Evolutionary conservation across 768 basidiomycete species (phyloP), one percentile per base, ranked within the genome.

Genomic region (Rhizopogon vinicolor): DNA sequence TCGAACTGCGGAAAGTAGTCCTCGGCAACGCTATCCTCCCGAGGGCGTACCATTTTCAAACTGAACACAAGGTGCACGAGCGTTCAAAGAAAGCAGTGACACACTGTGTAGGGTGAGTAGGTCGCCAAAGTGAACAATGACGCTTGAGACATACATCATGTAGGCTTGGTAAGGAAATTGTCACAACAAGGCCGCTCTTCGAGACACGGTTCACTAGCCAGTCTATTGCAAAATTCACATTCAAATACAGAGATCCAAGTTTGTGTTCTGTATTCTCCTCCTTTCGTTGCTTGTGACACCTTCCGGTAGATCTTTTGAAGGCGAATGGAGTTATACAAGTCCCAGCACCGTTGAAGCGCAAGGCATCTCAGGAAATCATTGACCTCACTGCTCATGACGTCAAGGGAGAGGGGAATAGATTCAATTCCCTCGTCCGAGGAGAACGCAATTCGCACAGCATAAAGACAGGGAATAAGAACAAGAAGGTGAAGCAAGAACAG

Each of bases 51-150:
- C 19, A 35, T 4, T 7, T 49, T 37, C 35, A 49, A 37, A 49
- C 48, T 10, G 48, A 63, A 45, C 44, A 49, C 48, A 71, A 65
- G 40, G 45, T 70, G 8, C 68, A 69, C 39, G 70, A 69, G 22
- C 66, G 66, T 28, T 58, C 64, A 28, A 69, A 69, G 58, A 69
- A 69, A 55, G 68, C 64, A 14, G 55, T 72, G 9, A 60, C 66
- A 1, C 66, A 69, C 8, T 63, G 66, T 52, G 59, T 69, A 37
- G 59, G 61, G 64, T 69, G 43, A 40, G 70, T 62, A 41, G 8
- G 42, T 9, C 29, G 5, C 8, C 33, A 16, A 31, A 51, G 19
- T 52, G 9, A 49, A 53, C 25, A 25, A 29, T 53, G 4, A 35
- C 45, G 2, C 12, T 25, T 44, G 10, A 9, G n/a, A 51, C 31